Evolutionary conservation across 176 grass and related monocot genomes (phyloP), one percentile per base, ranked within the genome.

Genomic region (Zizania latifolia): DNA sequence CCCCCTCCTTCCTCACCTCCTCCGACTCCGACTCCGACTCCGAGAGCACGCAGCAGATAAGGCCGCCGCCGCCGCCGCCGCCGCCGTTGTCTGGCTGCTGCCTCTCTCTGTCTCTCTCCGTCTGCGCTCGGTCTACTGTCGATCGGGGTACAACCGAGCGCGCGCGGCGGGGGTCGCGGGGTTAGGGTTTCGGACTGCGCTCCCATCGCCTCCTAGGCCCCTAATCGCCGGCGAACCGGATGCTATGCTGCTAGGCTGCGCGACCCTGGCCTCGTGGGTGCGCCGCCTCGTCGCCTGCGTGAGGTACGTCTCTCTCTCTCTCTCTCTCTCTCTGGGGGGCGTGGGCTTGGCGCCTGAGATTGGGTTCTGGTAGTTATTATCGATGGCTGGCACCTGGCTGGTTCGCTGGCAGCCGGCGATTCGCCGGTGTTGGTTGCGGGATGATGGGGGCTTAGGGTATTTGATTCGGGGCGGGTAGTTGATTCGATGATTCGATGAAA

Each of bases 271-370:
- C 66, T 81, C 86, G 83, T 93, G 88, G 94, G 83, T 89, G 71
- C 83, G 86, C 45, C 91, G 84, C 30, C 32, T 93, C 84, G 83
- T 97, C 73, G 88, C 83, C 72, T 91, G 83, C 88, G 92, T 98
- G 58, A 86, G 91, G 94, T 98, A 86, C 70, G 81, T 61, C 29
- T 62, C 36, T 58, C 24, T 53, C 23, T 39, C 21, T 56, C 28
- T 28, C 31, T 4, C 16, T 35, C 54, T 13, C n/a, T n/a, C n/a
- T n/a, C n/a, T n/a, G n/a, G n/a, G n/a, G n/a, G n/a, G n/a, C n/a
- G n/a, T n/a, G n/a, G n/a, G n/a, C n/a, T 80, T 68, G 53, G 53
- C 13, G 64, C 19, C 29, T 5, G 26, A 29, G 19, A n/a, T 66
- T 56, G 46, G 44, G 5, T 65, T 43, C 31, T 46, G 44, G 5